A percentile compares a stretch with the other conserved stretches of the same genome.
These are phyloP conservation scores for Hymenoscyphus albidus DNA, from an alignment of 2,329 filamentous ascomycete species.

Conservation along the genomic window DNA sequence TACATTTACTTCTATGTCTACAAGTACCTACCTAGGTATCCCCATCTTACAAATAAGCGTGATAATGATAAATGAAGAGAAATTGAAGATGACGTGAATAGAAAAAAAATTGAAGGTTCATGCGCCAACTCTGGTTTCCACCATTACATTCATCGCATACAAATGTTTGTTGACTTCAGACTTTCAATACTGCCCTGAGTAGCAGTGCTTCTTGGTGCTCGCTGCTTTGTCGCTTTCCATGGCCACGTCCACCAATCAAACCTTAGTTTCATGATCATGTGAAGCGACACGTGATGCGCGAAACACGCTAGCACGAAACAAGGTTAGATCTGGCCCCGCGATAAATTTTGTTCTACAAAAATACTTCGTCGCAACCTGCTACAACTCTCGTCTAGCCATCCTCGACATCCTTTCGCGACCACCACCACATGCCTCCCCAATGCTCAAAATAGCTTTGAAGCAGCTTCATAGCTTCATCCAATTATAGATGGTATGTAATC, in stretches of 20 bases:
- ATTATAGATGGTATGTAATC: conserved; percentile 17
- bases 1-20: no score
- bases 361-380: neutral
- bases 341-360: conserved; percentile 7
- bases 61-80: no score
- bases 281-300: neutral
- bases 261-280: neutral
- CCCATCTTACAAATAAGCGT: no score
- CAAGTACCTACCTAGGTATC: no score
- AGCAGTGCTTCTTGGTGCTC: no score
- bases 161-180: no score
- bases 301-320: neutral
- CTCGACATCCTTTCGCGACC: conserved; percentile 2
- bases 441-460: neutral
- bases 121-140: no score
- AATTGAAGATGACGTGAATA: no score
- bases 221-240: neutral
- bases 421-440: neutral
- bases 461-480: conserved; percentile 8
- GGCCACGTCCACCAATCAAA: neutral
- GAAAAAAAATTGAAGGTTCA: no score
- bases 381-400: neutral
- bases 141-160: no score
- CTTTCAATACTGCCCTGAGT: no score
- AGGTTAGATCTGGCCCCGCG: neutral